Evolutionary conservation across 2,329 filamentous ascomycete species (phyloP).

Genomic region (Trichoderma guizhouense): DNA sequence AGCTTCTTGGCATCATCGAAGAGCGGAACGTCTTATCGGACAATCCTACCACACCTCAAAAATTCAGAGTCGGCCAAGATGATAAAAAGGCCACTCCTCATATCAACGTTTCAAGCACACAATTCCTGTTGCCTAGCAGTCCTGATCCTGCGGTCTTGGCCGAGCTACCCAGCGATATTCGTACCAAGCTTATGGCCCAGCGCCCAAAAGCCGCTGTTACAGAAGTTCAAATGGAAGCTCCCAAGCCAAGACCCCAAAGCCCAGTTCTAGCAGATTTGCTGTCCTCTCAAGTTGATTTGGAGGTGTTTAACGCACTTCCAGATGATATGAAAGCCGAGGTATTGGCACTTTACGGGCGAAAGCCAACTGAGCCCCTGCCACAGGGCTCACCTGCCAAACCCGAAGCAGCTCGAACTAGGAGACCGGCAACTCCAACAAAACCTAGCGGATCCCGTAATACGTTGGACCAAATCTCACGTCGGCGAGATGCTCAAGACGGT

Average conservation of each 20-base stretch:
- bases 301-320: conserved; percentile 78
- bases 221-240: conserved; percentile 30
- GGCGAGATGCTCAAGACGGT: conserved; percentile 53
- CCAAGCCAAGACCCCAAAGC: conserved; percentile 36
- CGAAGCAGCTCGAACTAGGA: conserved; percentile 49
- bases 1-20: conserved; percentile 51
- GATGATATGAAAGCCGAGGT: conserved; percentile 83
- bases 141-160: conserved; percentile 77
- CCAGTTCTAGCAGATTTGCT: conserved; percentile 43
- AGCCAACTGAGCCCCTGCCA: conserved; percentile 35
- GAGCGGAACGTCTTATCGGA: conserved; percentile 42
- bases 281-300: conserved; percentile 79
- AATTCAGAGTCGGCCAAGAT: conserved; percentile 45
- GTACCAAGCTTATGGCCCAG: conserved; percentile 67
- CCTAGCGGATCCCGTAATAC: conserved; percentile 46
- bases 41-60: conserved; percentile 51
- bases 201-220: conserved; percentile 30
- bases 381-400: conserved; percentile 57
- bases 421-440: conserved; percentile 63
- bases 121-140: conserved; percentile 85
- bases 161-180: conserved; percentile 80
- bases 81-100: conserved; percentile 60
- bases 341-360: conserved; percentile 63
- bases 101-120: conserved; percentile 79
- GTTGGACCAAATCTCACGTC: conserved; percentile 47